Base-by-base conservation (phyloP, 305 asterid genomes). In the Fraxinus platypoda region DNA sequence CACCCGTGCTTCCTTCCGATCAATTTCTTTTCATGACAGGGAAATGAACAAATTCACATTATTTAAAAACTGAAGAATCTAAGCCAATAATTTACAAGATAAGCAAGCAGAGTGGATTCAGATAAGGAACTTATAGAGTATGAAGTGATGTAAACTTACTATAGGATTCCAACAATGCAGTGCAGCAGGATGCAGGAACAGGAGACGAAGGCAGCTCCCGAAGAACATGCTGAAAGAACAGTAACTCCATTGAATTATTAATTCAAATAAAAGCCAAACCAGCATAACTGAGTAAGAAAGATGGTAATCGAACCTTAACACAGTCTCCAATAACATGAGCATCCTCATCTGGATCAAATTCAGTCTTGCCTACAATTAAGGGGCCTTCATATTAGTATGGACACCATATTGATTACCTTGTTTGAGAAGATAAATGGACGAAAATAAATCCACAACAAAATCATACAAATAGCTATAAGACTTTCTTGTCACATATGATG, bases 131-230 rank as follows among this genome's bases (percentile, higher is more conserved):
- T 19, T 80, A n/a, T 35, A 62, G 71, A 73, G 74, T 38, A 62
- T 64, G 33, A 73, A 66, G 52, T 59, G 68, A 66, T 35, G 64
- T 31, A 82, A 84, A 87, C 98, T 88, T 84, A 97, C 99, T 95
- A 85, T 89, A 91, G 80, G 98, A 97, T 87, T 97, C 99, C 91
- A 97, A 85, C 89, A 97, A 88, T 41, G 99, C 98, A 75, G 94
- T 89, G 87, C 99, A 97, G 87, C 99, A 93, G 81, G 99, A 93
- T 54, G 97, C 98, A 83, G 99, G 99, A 87, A 97, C 99, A 23
- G 99, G 99, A 84, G 99, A 97, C 57, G 99, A 97, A 82, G 99
- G 99, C 74, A 97, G 92, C 93, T 97, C 98, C 75, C 99, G 93
- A 77, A 97, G 99, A 86, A 95, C 96, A 87, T 93, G 97, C 99